Base-by-base conservation (phyloP, 768 basidiomycete species). In the Boletellus sp. region DNA sequence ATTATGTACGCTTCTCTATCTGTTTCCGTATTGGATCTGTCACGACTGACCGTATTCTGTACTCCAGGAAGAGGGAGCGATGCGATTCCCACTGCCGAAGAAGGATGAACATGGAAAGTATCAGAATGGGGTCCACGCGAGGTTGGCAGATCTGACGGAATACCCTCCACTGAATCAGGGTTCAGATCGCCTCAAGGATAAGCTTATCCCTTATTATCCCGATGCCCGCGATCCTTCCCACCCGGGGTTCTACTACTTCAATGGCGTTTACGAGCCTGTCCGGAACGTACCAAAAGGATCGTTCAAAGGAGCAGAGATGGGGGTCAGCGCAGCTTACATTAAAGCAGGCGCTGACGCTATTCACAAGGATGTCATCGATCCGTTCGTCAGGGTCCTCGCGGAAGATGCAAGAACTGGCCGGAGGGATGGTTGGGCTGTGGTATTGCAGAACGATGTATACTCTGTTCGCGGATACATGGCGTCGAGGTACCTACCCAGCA, bases 41-140 rank as follows among this genome's bases (percentile, higher is more conserved):
- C 35, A 28, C 35, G 4, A 3, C 19, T 42, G 10, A 53, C 11
- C 24, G 15, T 48, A 17, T 22, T 38, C 1, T 22, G 4, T 34
- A 26, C 23, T 22, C 4, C 40, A 57, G 59, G 74, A 75, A 49
- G 64, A 67, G 20, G 73, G 74, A 0, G 74, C 74, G 1, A 74
- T 74, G 73, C 68, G 74, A 4, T 76, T 57, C 51, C 61, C 61
- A 6, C 36, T 62, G 17, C 60, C 60, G 15, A 51, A 47, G 48
- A 61, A 55, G 43, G 56, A 16, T 11, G 3, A 45, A 6, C 0
- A 20, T 5, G 61, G 53, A 24, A 23, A 41, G 1, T 56, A 54
- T 22, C 50, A 66, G 34, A 59, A 59, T 28, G 56, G 58, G 3
- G 53, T 59, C 28, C 70, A 71, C 70, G 59, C 52, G 24, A 58